Evolutionary conservation across 495 filamentous ascomycete species (phyloP).

Genomic region (Tuber brumale): DNA sequence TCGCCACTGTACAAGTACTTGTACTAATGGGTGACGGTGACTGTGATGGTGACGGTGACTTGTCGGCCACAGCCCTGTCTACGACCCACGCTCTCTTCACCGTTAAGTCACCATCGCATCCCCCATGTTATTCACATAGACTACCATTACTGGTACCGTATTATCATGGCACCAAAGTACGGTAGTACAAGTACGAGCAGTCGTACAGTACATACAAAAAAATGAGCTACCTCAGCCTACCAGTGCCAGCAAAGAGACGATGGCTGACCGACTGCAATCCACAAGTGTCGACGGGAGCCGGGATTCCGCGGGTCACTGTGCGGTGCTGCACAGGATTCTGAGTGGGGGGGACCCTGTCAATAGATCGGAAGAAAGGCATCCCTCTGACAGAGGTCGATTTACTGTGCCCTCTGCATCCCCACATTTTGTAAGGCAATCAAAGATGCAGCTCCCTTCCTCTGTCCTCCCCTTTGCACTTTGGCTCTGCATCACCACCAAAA

Average conservation of each 20-base stretch:
- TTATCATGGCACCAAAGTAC: neutral
- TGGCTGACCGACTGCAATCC: conserved; percentile 10
- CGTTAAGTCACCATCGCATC: neutral
- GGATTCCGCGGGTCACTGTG: conserved; percentile 19
- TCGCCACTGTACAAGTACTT: neutral
- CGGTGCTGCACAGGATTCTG: conserved; percentile 6
- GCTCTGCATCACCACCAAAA: conserved; percentile 11
- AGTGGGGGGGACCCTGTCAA: conserved; percentile 29
- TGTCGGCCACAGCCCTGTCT: neutral
- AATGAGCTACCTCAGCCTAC: neutral
- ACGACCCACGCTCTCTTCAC: neutral
- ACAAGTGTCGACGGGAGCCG: conserved; percentile 1
- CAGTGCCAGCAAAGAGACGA: conserved; percentile 9
- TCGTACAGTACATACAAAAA: neutral
- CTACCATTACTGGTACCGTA: neutral
- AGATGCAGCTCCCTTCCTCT: conserved; percentile 9
- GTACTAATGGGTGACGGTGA: neutral
- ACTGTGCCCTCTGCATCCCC: conserved; percentile 18
- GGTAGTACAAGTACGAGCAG: neutral
- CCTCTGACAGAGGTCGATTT: conserved; percentile 24
- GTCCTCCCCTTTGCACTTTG: neutral
- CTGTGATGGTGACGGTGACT: neutral
- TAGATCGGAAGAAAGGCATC: conserved; percentile 23
- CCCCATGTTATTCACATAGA: neutral
- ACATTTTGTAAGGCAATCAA: conserved; percentile 16